Percentiles rank a stretch among this genome's conserved stretches.
These are phyloP conservation scores for Pyrenula massariospora DNA, from an alignment of 495 filamentous ascomycete species.

Conservation along the genomic window DNA sequence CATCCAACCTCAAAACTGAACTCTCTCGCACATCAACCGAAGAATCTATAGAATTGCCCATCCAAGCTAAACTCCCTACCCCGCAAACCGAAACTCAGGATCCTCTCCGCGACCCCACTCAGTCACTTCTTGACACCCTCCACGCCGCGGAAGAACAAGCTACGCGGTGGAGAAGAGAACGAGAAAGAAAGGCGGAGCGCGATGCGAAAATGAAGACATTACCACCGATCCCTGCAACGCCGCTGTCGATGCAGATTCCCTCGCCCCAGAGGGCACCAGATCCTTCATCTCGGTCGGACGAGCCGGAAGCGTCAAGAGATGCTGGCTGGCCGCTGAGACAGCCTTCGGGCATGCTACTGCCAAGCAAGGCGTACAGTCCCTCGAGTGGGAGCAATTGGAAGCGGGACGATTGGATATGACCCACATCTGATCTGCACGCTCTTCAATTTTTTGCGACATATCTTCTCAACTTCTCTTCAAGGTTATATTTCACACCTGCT, in stretches of 20 bases:
- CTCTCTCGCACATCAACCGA: background rate
- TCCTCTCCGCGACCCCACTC: background rate
- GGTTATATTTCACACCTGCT: too few species aligned
- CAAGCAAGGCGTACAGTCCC: background rate
- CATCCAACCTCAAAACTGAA: background rate
- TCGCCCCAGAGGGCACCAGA: background rate
- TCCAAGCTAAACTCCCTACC: background rate
- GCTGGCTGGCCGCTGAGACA: background rate
- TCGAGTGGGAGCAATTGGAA: background rate
- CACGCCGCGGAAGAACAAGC: background rate
- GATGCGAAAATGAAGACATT: background rate
- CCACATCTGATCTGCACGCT: background rate
- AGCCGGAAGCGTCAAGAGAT: background rate
- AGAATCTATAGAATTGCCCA: background rate
- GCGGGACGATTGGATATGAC: background rate
- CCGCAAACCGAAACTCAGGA: background rate
- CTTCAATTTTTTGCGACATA: background rate
- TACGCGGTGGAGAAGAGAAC: background rate
- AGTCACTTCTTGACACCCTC: background rate
- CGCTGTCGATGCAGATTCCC: background rate
- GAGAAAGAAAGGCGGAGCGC: background rate
- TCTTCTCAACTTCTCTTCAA: too few species aligned
- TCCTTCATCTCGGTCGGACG: background rate
- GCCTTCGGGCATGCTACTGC: background rate
- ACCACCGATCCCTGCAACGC: background rate